Evolutionary conservation across 2,329 filamentous ascomycete genomes (phyloP).

Genomic region (Ophiostoma perfectum): DNA sequence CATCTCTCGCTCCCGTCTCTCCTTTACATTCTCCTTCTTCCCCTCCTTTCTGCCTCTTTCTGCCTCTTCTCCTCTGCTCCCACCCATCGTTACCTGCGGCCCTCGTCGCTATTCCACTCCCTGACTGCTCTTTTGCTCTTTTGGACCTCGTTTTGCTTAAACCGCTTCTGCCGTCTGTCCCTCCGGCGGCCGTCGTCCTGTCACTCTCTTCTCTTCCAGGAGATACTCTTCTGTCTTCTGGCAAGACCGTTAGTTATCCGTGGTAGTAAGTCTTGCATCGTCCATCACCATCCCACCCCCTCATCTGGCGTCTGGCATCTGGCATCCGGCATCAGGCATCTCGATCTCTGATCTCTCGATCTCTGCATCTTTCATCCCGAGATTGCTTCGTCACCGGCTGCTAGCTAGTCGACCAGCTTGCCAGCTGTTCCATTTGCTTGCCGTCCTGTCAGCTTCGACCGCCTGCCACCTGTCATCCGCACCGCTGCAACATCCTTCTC

Average conservation of each 20-base stretch:
- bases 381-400: no score
- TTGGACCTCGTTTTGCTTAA: slow-evolving; percentile 10
- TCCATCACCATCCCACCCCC: neutral
- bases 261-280: neutral
- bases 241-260: slow-evolving; percentile 6
- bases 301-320: neutral
- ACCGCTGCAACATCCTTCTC: no score
- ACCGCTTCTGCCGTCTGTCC: neutral
- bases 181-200: neutral
- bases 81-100: neutral
- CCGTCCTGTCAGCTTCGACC: no score
- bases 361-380: neutral
- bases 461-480: no score
- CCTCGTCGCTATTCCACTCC: slow-evolving; percentile 9
- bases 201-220: slow-evolving; percentile 5
- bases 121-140: neutral
- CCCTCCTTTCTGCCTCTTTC: slow-evolving; percentile 16
- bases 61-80: neutral
- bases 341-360: neutral
- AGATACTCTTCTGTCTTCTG: slow-evolving; percentile 12
- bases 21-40: slow-evolving; percentile 1
- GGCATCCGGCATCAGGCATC: neutral
- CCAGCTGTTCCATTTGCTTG: no score
- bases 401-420: no score
- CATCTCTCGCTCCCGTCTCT: slow-evolving; percentile 6